Conservation (phyloP, 352 stramenopile species). For the Globisporangium takayamanum region DNA sequence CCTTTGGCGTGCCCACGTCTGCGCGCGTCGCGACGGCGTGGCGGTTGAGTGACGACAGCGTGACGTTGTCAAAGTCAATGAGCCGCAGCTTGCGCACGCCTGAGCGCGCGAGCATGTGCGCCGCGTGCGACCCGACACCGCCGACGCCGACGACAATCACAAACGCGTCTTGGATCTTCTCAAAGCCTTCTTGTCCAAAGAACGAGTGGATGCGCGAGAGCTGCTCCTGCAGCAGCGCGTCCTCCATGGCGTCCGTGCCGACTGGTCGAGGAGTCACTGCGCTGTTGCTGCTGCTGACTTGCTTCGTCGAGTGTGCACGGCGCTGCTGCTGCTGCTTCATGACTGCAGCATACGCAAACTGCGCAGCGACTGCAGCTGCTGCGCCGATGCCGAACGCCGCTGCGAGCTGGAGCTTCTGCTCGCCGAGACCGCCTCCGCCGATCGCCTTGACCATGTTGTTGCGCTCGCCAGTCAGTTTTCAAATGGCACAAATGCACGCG, state of each 20-base stretch:
- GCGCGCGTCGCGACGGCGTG: slow-evolving; percentile 95
- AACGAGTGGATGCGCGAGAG: slow-evolving; percentile 93
- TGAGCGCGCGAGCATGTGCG: slow-evolving; percentile 96
- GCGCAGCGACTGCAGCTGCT: slow-evolving; percentile 30
- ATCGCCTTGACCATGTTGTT: slow-evolving; percentile 44
- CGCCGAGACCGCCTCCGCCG: slow-evolving; percentile 2
- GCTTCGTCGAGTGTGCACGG: neutral
- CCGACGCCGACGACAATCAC: slow-evolving; percentile 96
- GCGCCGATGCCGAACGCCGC: slow-evolving; percentile 58
- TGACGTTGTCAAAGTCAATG: slow-evolving; percentile 99
- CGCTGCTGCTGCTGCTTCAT: slow-evolving; percentile 9
- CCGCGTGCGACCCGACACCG: slow-evolving; percentile 95
- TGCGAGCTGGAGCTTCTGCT: slow-evolving; percentile 25
- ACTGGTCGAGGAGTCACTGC: neutral
- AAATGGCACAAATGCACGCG: neutral
- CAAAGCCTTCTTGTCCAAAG: slow-evolving; percentile 92
- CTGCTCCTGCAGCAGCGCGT: slow-evolving; percentile 66
- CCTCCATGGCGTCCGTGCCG: slow-evolving; percentile 33
- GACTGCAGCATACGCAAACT: slow-evolving; percentile 34
- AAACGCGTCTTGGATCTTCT: slow-evolving; percentile 81
- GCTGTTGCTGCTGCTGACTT: neutral
- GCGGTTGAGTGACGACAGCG: slow-evolving; percentile 97
- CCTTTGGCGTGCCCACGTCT: slow-evolving; percentile 96
- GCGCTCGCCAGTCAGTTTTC: slow-evolving; percentile 1
- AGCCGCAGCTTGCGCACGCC: slow-evolving; percentile 93